Base-by-base conservation (phyloP, 768 basidiomycete genomes). In the Sporobolomyces pararoseus region DNA sequence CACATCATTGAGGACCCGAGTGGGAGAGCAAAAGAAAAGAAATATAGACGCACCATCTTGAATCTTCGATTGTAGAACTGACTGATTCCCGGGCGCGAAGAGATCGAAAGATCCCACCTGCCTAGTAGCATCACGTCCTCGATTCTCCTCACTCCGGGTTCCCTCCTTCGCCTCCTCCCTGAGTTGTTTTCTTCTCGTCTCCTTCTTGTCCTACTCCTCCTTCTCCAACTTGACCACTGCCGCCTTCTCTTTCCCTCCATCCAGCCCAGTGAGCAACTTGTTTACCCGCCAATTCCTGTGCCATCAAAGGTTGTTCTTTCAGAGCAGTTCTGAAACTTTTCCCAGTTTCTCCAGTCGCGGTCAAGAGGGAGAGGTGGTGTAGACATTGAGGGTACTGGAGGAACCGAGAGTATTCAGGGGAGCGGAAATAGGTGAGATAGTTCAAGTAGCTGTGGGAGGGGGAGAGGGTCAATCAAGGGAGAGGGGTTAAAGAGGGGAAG, bases 381-480 rank as follows among this genome's bases (percentile, higher is more conserved):
- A 76, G 68, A 7, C 44, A 42, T 44, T 74, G 70, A 3, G 75
- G 75, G 67, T 76, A 76, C 46, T 74, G 72, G 50, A 76, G 68
- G 68, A 76, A 76, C 31, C 72, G 70, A n/a, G 68, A 53, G 70
- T 72, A 74, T 13, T 35, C 16, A 6, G 72, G 64, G 7, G 54
- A 35, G 53, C 53, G 53, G 57, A 73, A 76, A 65, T 76, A 76
- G 55, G 34, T 42, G 19, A 76, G 75, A 63, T 76, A 72, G 34
- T 29, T 31, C 37, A 76, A 66, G 65, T 76, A 76, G 70, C 71
- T 72, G 66, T 42, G 3, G 47, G 25, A 19, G 23, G 4, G 13
- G 1, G 53, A n/a, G 39, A 17, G 44, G 21, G n/a, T 12, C 5
- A 34, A 3, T 17, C 29, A 19, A 32, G 47, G 14, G 29, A 37